Base-by-base conservation (phyloP, 768 basidiomycete genomes). In the Rhizopogon sp. region DNA sequence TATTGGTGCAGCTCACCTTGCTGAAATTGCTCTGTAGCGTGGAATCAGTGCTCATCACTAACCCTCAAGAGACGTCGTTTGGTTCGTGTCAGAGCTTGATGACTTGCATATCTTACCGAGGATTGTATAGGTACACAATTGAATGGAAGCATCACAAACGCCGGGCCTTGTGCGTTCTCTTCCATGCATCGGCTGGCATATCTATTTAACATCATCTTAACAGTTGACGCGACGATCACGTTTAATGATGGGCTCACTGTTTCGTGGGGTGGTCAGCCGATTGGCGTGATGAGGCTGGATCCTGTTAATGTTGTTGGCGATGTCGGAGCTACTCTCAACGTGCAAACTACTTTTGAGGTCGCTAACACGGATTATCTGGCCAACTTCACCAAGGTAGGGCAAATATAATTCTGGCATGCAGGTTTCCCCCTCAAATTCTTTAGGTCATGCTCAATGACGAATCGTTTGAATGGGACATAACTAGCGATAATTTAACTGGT, bases 381-480 rank as follows among this genome's bases (percentile, higher is more conserved):
- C 17, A 78, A 76, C 35, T 89, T 88, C 64, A 88, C 87, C 0
- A 83, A 84, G 73, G 81, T 79, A 44, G 9, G 58, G 52, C 16
- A 17, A 33, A 16, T 37, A 25, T n/a, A 7, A 41, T 42, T 39
- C 13, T 53, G 37, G 5, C 9, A 28, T 46, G 22, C 13, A 16
- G 22, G 22, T 9, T 9, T 35, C 22, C 22, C 50, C 17, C 35
- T 52, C 29, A 31, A 39, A 37, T 6, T 58, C 35, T 42, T 47
- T 55, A 78, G 80, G 71, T 73, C 20, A 67, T 89, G 54, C 75
- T 89, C 10, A 88, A 82, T 0, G 72, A 82, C 47, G 81, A 83
- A 57, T 78, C 76, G 2, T 90, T 90, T 61, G 78, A 80, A 17
- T 90, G 87, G 88, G 75, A 77, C 14, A 88, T 89, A 56, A 76